phyloP scores from a whole-genome alignment of 176 grass and related monocot genomes.

The Cenchrus americanus region DNA sequence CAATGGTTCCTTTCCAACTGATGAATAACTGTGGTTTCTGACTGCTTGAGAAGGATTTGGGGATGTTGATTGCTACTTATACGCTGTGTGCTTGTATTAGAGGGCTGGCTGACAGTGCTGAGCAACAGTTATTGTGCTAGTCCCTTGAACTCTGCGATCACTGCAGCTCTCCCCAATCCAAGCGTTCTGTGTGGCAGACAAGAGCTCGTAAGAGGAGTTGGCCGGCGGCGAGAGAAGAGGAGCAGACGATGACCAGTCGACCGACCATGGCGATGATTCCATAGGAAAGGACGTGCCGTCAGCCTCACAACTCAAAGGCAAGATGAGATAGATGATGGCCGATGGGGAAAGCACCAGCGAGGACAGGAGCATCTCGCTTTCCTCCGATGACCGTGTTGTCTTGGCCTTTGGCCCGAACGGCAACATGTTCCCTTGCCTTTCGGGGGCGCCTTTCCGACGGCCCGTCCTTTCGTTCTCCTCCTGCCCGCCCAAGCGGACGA shows the following conservation, averaged over 20 bases:
- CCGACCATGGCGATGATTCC: background rate
- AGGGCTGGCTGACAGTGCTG: background rate
- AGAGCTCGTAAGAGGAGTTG: background rate
- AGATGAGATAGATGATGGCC: background rate
- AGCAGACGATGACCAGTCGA: background rate
- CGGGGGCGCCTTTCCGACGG: constrained; percentile 15
- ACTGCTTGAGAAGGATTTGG: background rate
- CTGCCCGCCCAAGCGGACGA: constrained; percentile 52
- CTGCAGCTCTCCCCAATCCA: background rate
- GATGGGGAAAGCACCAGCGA: background rate
- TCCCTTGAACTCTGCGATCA: background rate
- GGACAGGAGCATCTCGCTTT: constrained; percentile 17
- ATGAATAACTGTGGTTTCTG: constrained; percentile 1
- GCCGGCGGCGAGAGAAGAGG: background rate
- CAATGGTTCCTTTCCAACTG: background rate
- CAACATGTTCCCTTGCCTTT: constrained; percentile 38
- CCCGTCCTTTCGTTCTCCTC: background rate
- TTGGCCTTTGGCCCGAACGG: background rate
- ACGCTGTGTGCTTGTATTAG: no score
- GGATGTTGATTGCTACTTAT: background rate
- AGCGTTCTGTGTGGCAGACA: background rate
- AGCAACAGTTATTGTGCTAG: background rate
- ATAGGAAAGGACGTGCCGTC: background rate
- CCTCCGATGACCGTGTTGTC: constrained; percentile 8
- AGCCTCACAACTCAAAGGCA: background rate